These are phyloP conservation scores for Aspergillus homomorphus DNA, from an alignment of 495 filamentous ascomycete species.

Conservation along the genomic window DNA sequence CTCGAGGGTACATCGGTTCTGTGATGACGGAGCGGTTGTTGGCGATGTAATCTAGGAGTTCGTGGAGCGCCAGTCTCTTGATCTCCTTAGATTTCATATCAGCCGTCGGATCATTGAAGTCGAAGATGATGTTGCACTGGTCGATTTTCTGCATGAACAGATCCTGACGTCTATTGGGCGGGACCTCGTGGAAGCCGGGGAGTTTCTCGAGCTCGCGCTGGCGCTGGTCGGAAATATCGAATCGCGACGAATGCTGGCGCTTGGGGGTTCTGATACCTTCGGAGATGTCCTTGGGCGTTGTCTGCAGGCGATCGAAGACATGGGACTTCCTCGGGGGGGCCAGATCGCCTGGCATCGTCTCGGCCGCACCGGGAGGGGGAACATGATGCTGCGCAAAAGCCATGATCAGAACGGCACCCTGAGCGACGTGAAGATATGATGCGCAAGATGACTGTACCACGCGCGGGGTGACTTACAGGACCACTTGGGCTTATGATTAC, in stretches of 20 bases:
- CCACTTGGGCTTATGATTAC: conserved; percentile 94
- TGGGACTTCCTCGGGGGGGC: conserved; percentile 91
- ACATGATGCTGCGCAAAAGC: conserved; percentile 69
- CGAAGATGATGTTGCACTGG: conserved; percentile 99
- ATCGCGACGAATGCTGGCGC: conserved; percentile 93
- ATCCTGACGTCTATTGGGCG: conserved; percentile 90
- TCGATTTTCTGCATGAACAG: conserved; percentile 99
- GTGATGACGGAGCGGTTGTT: conserved; percentile 98
- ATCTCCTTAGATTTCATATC: conserved; percentile 99
- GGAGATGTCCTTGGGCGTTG: conserved; percentile 90
- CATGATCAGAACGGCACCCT: conserved; percentile 21
- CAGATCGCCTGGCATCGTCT: conserved; percentile 98
- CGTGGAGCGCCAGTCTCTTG: conserved; percentile 94
- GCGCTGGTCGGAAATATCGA: conserved; percentile 89
- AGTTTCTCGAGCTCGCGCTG: conserved; percentile 96
- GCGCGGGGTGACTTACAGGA: conserved; percentile 62
- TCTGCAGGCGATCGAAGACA: conserved; percentile 86
- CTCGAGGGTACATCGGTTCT: conserved; percentile 97
- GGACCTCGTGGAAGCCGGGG: conserved; percentile 97
- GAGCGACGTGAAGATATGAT: not conserved
- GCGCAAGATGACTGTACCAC: not conserved
- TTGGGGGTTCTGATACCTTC: conserved; percentile 94
- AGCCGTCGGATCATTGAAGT: conserved; percentile 97
- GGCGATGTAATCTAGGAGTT: conserved; percentile 95
- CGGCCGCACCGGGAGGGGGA: conserved; percentile 86